A percentile compares a stretch with the other conserved stretches of the same genome.
Conservation (phyloP, 495 filamentous ascomycete species). For the Xylaria palmicola region DNA sequence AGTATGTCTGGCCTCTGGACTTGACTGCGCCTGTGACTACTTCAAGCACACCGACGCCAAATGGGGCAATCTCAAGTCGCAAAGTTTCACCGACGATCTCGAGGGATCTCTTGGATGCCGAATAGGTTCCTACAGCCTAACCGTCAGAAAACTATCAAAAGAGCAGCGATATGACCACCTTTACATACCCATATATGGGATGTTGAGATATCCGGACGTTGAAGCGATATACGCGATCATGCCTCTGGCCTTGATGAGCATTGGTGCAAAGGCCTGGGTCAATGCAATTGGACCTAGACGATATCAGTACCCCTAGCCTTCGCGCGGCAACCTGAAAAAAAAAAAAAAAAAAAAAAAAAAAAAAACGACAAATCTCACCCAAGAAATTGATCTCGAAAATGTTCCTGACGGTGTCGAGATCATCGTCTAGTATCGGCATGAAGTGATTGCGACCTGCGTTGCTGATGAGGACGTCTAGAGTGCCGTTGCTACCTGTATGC, state of each 20-base stretch:
- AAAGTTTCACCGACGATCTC: constrained; percentile 35
- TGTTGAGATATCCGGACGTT: constrained; percentile 39
- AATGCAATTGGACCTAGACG: constrained; percentile 29
- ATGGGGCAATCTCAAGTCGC: constrained; percentile 40
- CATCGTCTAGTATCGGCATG: constrained; percentile 34
- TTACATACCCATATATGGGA: constrained; percentile 35
- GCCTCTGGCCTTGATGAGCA: constrained; percentile 45
- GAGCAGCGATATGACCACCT: constrained; percentile 18
- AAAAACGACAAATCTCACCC: constrained; percentile 19
- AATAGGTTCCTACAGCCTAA: constrained; percentile 31
- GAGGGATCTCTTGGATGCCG: constrained; percentile 36
- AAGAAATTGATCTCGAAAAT: constrained; percentile 48
- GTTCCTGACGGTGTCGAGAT: constrained; percentile 13
- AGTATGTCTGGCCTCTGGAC: constrained; percentile 20
- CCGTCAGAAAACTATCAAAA: not conserved
- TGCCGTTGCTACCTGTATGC: constrained; percentile 31
- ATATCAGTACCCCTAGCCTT: not conserved
- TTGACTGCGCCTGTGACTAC: constrained; percentile 21
- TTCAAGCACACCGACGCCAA: constrained; percentile 42
- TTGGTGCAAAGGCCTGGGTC: constrained; percentile 40
- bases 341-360: too few relatives aligned
- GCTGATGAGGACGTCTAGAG: constrained; percentile 44
- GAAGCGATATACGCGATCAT: constrained; percentile 48
- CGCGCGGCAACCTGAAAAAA: not conserved
- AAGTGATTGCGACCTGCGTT: constrained; percentile 35